Conservation (phyloP, 2,329 filamentous ascomycete genomes). For the Chaetothyriales sp. region DNA sequence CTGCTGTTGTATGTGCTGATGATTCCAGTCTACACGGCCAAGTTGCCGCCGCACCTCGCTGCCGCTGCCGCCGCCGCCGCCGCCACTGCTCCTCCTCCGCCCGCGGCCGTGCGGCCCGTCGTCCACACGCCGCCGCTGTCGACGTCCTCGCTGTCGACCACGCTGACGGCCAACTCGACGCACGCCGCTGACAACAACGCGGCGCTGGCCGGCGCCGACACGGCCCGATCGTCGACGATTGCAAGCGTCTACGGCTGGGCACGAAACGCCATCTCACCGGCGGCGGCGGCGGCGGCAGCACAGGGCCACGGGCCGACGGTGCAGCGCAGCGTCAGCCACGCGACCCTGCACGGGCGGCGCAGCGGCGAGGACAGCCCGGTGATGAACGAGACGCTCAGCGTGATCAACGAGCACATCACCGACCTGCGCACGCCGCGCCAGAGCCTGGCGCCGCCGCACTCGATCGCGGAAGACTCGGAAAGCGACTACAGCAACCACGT, state of each 20-base stretch:
- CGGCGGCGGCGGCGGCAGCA: no score
- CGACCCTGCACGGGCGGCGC: conserved; percentile 38
- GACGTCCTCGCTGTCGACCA: background rate
- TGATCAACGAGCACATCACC: conserved; percentile 94
- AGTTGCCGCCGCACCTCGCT: conserved; percentile 13
- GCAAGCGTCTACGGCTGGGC: background rate
- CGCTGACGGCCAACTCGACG: background rate
- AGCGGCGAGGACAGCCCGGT: conserved; percentile 55
- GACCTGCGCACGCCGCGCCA: conserved; percentile 57
- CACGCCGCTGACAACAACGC: background rate
- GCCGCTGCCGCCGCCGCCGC: no score
- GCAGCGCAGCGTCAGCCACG: conserved; percentile 32
- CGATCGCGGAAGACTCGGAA: conserved; percentile 46
- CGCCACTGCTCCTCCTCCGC: no score
- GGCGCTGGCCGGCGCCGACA: background rate
- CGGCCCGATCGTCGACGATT: background rate
- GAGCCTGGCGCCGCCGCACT: conserved; percentile 24
- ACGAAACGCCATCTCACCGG: background rate
- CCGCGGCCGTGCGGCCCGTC: background rate
- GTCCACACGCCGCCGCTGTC: background rate
- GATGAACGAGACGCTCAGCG: conserved; percentile 85
- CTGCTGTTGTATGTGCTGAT: background rate
- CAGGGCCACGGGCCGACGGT: conserved; percentile 23
- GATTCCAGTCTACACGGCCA: conserved; percentile 17
- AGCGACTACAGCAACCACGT: conserved; percentile 78